Percentiles rank a stretch among this genome's conserved stretches.
Evolutionary conservation across 2,329 filamentous ascomycete species (phyloP).

Genomic region (Pestalotiopsis sp.): DNA sequence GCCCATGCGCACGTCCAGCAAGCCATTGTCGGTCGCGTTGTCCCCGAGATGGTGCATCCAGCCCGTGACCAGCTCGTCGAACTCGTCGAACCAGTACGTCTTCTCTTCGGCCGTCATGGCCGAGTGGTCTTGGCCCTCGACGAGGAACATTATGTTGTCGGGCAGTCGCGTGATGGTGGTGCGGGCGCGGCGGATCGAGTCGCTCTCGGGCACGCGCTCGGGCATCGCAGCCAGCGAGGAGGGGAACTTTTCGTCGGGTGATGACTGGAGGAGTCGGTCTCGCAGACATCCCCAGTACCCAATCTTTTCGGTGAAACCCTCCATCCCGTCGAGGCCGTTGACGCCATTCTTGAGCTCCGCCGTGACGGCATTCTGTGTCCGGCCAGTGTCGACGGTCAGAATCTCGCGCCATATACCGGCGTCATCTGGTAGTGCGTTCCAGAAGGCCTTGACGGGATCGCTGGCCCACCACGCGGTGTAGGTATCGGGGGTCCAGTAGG

Average conservation of each 20-base stretch:
- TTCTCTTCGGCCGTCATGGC: not conserved
- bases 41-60: not conserved
- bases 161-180: not conserved
- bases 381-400: not conserved
- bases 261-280: not conserved
- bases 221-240: not conserved
- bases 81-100: not conserved
- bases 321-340: not conserved
- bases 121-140: not conserved
- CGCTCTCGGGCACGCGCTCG: not conserved
- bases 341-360: not conserved
- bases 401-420: conserved; percentile 1
- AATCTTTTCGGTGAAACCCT: not conserved
- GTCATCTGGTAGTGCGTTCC: not conserved
- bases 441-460: not conserved
- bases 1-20: not conserved
- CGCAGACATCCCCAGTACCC: not conserved
- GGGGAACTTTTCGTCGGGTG: not conserved
- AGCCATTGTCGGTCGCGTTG: not conserved
- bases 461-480: not conserved
- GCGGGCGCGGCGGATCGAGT: not conserved
- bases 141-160: not conserved
- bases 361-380: not conserved
- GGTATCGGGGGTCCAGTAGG: not conserved
- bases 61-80: not conserved